Conservation (phyloP, 805 yeast genomes). For the Teunomyces stri region DNA sequence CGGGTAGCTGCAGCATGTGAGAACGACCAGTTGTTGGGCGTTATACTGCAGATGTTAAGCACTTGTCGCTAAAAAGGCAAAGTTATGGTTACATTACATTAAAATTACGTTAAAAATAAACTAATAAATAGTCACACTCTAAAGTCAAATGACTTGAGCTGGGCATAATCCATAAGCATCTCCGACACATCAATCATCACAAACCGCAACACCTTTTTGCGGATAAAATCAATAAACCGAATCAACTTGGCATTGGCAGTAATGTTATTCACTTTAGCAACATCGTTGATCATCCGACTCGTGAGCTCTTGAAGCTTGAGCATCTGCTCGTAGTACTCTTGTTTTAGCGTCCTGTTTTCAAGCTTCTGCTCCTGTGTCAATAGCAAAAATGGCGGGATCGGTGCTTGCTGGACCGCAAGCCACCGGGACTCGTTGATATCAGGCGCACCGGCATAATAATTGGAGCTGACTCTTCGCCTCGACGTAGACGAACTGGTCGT, state of each 20-base stretch:
- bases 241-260: conserved; percentile 16
- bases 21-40: conserved; percentile 84
- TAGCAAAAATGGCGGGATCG: conserved; percentile 10
- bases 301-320: conserved; percentile 15
- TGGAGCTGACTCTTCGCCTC: conserved; percentile 16
- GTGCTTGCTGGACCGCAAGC: conserved; percentile 7
- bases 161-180: conserved; percentile 34
- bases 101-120: background rate
- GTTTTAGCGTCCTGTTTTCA: conserved; percentile 32
- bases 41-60: conserved; percentile 88
- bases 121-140: background rate
- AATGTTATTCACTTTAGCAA: conserved; percentile 9
- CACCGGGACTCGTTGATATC: conserved; percentile 10
- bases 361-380: conserved; percentile 20
- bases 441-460: conserved; percentile 7
- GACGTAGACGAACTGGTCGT: conserved; percentile 22
- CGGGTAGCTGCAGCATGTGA: conserved; percentile 98
- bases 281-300: conserved; percentile 9
- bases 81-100: background rate
- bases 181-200: conserved; percentile 35
- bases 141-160: conserved; percentile 13
- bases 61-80: conserved; percentile 51
- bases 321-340: conserved; percentile 34
- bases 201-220: conserved; percentile 32
- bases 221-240: conserved; percentile 35